Base-by-base conservation (phyloP, 1,284 basidiomycete genomes). In the Cryptococcus floricola region DNA sequence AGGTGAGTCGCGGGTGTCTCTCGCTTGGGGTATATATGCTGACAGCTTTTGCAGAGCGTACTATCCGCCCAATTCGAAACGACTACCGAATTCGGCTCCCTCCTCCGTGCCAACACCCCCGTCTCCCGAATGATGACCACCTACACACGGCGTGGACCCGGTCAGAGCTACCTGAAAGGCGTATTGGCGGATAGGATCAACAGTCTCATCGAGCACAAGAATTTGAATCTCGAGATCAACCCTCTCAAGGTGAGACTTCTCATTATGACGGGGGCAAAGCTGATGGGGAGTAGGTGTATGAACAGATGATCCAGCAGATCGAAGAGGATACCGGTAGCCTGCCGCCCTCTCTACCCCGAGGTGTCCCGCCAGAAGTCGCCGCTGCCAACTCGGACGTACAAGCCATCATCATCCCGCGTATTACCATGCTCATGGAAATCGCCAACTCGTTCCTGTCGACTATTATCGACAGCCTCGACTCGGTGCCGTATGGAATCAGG, bases 41-140 rank as follows among this genome's bases (percentile, higher is more conserved):
- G 16, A 56, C 1, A 14, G n/a, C n/a, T 44, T 44, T n/a, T 34
- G 46, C 75, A 98, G 81, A 95, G 91, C 66, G 96, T 99, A 3
- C 81, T 99, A 10, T 94, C 94, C 18, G 93, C 95, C 13, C 96
- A 98, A 77, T 98, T 98, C 78, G 95, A 98, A 78, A 96, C 89
- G 4, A 92, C 95, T 6, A 94, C 93, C 53, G 95, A 98, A 77
- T 98, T 98, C 67, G 93, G 93, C 5, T 97, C 94, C 5, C 83
- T 99, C 13, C 84, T 99, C 27, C 89, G 96, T 51, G 94, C 95
- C 58, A 98, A 98, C 78, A 98, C 96, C 46, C 95, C 96, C 49
- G 95, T 98, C 18, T 98, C 94, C 52, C 87, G 96, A 48, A 98
- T 98, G 95, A 98, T 99, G 95, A 98, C 96, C 42, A 98, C 95